Evolutionary conservation across 2,329 filamentous ascomycete species (phyloP), one percentile per base, ranked within the genome.

Genomic region (Ceratocystis harringtonii): DNA sequence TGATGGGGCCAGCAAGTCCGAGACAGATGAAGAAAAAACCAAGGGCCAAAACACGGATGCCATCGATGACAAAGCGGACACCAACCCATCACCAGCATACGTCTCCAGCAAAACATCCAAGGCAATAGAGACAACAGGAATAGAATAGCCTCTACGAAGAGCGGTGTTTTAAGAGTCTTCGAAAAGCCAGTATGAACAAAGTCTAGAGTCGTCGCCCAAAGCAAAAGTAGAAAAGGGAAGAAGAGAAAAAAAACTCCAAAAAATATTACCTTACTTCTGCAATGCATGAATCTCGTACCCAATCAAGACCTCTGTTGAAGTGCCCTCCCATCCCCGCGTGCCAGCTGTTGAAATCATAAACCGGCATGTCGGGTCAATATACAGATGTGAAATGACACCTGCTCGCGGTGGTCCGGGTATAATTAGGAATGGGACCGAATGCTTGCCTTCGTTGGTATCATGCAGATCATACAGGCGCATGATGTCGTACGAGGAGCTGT

Each of bases 281-380:
- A 62, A 22, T 5, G 22, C 64, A 48, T 60, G 30, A 65, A 99
- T 96, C 76, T 99, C 94, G 75, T 99, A 99, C 17, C 94, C 94
- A 65, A 99, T 84, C 68, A 99, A 74, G 0, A 94, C 90, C 76
- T 99, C 94, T 0, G 94, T 97, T 44, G 82, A 86, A 22, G 82
- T 85, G 1, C 94, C 94, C 74, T 97, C 94, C 94, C 94, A 99
- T 0, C 94, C 94, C 68, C 94, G 79, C 68, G 94, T 97, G 0
- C 94, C 94, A 3, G 90, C 92, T 0, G 90, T 89, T 1, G 89
- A 92, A 43, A 99, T 82, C 87, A 99, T 92, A 72, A 92, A 97
- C 19, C 85, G 82, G 73, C 90, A 92, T 0, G 90, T 89, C 3
- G 89, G 89, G 73, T 99, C 94, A 60, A 96, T 80, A 71, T 92